Percentiles rank a stretch among this genome's conserved stretches.
phyloP scores from a whole-genome alignment of 23 red algal genomes.

The Porphyridium purpureum region DNA sequence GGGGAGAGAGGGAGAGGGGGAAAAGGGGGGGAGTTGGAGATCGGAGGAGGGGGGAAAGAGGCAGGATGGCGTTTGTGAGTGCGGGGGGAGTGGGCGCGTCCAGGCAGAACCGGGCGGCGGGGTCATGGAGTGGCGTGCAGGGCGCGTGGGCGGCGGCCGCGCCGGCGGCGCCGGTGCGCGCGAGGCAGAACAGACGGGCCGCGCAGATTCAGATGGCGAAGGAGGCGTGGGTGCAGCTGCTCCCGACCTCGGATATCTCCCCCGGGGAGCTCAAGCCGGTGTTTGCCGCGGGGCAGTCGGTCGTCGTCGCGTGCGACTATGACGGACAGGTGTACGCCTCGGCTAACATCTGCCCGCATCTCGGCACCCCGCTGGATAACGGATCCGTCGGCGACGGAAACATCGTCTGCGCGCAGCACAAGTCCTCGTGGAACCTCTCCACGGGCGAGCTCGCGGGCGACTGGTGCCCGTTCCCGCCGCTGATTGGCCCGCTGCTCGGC shows the following conservation, averaged over 20 bases:
- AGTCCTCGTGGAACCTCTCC: constrained; percentile 64
- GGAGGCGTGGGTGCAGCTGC: constrained; percentile 90
- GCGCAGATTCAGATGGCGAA: constrained; percentile 54
- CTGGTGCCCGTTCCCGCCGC: constrained; percentile 92
- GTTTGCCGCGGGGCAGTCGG: constrained; percentile 41
- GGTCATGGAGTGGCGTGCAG: too few relatives aligned
- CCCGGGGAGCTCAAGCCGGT: constrained; percentile 82
- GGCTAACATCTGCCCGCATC: constrained; percentile 75
- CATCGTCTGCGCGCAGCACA: constrained; percentile 88
- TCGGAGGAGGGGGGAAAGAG: too few relatives aligned
- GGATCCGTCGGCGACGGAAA: constrained; percentile 67
- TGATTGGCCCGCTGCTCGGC: constrained; percentile 84
- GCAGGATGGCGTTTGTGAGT: too few relatives aligned
- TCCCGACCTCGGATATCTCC: constrained; percentile 50
- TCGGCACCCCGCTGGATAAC: constrained; percentile 76
- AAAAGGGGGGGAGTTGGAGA: too few relatives aligned
- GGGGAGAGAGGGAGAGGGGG: too few relatives aligned
- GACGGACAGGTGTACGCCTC: constrained; percentile 91
- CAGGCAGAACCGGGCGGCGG: too few relatives aligned
- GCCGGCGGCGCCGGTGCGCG: too few relatives aligned
- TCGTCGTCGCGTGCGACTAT: constrained; percentile 82
- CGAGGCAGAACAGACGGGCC: too few relatives aligned
- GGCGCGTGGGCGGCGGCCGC: too few relatives aligned
- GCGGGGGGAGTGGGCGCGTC: too few relatives aligned
- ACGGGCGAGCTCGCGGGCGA: constrained; percentile 64